Evolutionary conservation across 1,284 basidiomycete species (phyloP).

Genomic region (Stereum hirsutum): DNA sequence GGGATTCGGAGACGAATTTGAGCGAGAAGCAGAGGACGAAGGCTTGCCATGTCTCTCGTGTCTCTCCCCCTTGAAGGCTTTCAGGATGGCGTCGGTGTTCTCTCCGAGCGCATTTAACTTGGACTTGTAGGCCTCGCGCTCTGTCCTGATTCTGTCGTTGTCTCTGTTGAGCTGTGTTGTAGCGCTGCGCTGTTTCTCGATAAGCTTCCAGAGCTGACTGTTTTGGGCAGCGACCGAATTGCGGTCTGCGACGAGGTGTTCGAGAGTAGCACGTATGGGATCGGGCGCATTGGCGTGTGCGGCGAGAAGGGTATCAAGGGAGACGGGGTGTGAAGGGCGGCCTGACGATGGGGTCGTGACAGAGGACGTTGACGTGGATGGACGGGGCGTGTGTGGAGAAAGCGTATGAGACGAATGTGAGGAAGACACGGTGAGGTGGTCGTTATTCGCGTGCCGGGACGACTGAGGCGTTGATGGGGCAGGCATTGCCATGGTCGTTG

Average conservation of each 20-base stretch:
- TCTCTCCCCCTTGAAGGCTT: constrained; percentile 22
- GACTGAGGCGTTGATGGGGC: too few species aligned
- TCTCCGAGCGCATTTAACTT: constrained; percentile 35
- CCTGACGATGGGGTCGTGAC: background rate
- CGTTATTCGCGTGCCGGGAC: too few species aligned
- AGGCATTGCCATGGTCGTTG: too few species aligned
- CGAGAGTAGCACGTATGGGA: constrained; percentile 60
- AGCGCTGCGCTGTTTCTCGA: constrained; percentile 76
- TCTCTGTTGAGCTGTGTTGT: constrained; percentile 72
- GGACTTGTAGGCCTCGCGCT: constrained; percentile 62
- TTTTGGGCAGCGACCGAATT: constrained; percentile 77
- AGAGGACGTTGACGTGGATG: too few species aligned
- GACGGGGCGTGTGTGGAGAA: constrained; percentile 21
- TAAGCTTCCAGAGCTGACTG: constrained; percentile 84
- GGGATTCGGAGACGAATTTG: constrained; percentile 16
- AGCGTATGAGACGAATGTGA: constrained; percentile 16
- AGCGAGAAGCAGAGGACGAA: constrained; percentile 8
- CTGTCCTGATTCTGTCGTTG: constrained; percentile 69
- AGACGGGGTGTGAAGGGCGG: constrained; percentile 20
- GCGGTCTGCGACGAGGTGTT: constrained; percentile 66
- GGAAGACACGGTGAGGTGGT: too few species aligned
- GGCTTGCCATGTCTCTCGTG: constrained; percentile 8
- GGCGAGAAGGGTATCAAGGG: constrained; percentile 47
- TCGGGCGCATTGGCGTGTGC: constrained; percentile 40
- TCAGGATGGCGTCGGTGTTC: constrained; percentile 24